Conservation (phyloP, 2,329 filamentous ascomycete genomes). For the Aureobasidium subglaciale region DNA sequence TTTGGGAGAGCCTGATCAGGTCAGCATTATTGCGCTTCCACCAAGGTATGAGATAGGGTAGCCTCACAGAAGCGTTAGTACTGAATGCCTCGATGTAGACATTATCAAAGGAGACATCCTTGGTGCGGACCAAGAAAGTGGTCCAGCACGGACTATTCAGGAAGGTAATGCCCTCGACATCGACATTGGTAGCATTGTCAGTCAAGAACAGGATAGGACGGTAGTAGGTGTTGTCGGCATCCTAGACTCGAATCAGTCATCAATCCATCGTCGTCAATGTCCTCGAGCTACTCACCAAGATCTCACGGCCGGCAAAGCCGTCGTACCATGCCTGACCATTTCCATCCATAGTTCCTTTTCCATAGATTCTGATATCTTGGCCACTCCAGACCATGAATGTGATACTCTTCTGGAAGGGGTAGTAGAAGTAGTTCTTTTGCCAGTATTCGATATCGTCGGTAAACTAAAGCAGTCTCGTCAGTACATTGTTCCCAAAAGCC, state of each 20-base stretch:
- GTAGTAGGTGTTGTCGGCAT: conserved; percentile 46
- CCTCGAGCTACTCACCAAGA: neutral
- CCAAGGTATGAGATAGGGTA: neutral
- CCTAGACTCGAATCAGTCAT: neutral
- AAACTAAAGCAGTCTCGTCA: conserved; percentile 27
- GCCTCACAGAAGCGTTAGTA: conserved; percentile 34
- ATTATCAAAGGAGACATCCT: conserved; percentile 49
- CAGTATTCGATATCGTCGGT: conserved; percentile 42
- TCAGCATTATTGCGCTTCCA: neutral
- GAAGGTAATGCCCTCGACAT: conserved; percentile 51
- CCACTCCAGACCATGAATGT: conserved; percentile 61
- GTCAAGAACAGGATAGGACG: conserved; percentile 56
- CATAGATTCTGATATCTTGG: conserved; percentile 53
- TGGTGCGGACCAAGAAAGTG: conserved; percentile 53
- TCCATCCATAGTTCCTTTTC: conserved; percentile 49
- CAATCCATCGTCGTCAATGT: neutral
- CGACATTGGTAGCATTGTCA: conserved; percentile 53
- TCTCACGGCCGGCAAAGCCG: conserved; percentile 11
- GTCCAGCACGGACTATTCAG: conserved; percentile 59
- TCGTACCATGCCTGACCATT: conserved; percentile 48
- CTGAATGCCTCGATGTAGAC: conserved; percentile 50
- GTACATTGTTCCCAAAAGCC: neutral
- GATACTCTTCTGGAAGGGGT: conserved; percentile 48
- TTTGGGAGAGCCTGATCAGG: conserved; percentile 36
- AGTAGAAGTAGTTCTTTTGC: conserved; percentile 46